Evolutionary conservation across 805 yeast species (phyloP).

Genomic region (Cyberlindnera americana): DNA sequence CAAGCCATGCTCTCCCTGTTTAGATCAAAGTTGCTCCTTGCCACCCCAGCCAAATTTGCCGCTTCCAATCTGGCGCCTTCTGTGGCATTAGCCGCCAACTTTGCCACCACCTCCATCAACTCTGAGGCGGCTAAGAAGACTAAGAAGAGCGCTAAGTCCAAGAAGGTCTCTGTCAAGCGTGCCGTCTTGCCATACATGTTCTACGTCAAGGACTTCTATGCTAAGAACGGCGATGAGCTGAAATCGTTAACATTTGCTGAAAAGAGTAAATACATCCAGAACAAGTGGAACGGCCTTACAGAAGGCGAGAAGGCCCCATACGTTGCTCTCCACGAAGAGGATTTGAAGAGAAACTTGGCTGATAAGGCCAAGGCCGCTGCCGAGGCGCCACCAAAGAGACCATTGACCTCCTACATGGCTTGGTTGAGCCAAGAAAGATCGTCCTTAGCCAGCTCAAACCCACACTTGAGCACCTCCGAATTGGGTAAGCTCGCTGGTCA

Average conservation of each 20-base stretch:
- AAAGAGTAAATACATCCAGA: constrained; percentile 10
- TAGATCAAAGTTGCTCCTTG: constrained; percentile 3
- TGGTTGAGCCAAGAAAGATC: constrained; percentile 17
- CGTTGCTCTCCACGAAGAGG: constrained; percentile 11
- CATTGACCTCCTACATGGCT: constrained; percentile 15
- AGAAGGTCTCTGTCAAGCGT: constrained; percentile 13
- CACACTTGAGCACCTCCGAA: constrained; percentile 26
- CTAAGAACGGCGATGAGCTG: constrained; percentile 13
- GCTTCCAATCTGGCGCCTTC: neutral
- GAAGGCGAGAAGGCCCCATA: constrained; percentile 14
- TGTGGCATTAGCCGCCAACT: constrained; percentile 7
- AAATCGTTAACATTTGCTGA: constrained; percentile 12
- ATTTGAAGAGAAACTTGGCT: constrained; percentile 12
- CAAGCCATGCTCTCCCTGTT: neutral
- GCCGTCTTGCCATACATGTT: constrained; percentile 10
- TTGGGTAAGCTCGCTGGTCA: constrained; percentile 72
- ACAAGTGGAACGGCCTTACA: constrained; percentile 16
- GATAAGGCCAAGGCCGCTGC: constrained; percentile 17
- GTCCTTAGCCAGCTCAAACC: constrained; percentile 12
- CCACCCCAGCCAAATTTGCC: constrained; percentile 1
- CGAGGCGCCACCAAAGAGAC: constrained; percentile 26
- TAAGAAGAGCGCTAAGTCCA: constrained; percentile 7
- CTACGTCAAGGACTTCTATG: constrained; percentile 16
- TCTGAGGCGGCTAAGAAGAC: constrained; percentile 8
- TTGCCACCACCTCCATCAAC: constrained; percentile 7